Evolutionary conservation across 23 red algal genomes (phyloP).

Genomic region (Gracilaria domingensis): DNA sequence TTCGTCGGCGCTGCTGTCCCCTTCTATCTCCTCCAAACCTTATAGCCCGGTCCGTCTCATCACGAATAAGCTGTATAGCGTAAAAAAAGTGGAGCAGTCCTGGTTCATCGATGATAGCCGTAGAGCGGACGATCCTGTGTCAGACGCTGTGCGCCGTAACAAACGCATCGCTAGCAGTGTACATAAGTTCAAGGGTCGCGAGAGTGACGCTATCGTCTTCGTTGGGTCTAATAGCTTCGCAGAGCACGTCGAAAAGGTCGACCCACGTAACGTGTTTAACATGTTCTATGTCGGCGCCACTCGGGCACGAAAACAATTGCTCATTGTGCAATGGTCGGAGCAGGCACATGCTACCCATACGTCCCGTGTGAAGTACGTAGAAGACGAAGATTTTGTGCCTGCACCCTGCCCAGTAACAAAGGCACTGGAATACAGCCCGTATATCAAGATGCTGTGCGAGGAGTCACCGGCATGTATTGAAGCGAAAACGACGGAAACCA

Average conservation of each 20-base stretch:
- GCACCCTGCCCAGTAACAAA: neutral
- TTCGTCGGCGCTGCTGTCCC: neutral
- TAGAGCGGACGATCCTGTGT: neutral
- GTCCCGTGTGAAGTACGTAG: neutral
- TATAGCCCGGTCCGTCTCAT: conserved; percentile 5
- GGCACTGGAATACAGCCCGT: conserved; percentile 11
- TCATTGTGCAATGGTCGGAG: conserved; percentile 33
- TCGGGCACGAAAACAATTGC: conserved; percentile 10
- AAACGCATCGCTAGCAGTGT: conserved; percentile 32
- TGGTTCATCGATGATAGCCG: conserved; percentile 14
- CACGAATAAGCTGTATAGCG: neutral
- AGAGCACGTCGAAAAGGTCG: neutral
- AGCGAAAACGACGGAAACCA: neutral
- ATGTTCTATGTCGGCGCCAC: conserved; percentile 41
- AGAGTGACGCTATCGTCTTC: conserved; percentile 27
- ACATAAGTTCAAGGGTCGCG: conserved; percentile 32
- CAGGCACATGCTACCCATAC: neutral
- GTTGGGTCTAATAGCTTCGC: neutral
- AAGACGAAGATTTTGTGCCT: neutral
- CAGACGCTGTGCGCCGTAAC: neutral
- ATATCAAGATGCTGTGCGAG: neutral
- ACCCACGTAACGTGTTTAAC: conserved; percentile 22
- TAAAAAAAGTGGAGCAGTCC: neutral
- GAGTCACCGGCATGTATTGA: neutral
- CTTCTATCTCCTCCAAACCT: neutral